Percentiles rank a stretch among this genome's conserved stretches.
Evolutionary conservation across 176 grass and related monocot species (phyloP).

Genomic region (Bothriochloa decipiens): DNA sequence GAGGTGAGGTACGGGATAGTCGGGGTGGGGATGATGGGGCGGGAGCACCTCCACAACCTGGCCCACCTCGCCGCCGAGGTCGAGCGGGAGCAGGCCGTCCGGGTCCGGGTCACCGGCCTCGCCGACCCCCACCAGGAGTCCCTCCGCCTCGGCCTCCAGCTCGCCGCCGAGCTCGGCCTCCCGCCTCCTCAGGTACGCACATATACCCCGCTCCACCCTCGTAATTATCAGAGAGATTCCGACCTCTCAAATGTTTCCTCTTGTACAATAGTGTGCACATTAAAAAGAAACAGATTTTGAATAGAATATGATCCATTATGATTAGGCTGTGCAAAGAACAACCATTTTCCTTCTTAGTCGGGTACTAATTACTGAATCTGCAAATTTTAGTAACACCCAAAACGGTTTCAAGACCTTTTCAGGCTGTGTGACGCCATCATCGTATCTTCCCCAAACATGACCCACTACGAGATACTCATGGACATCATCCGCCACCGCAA

Average conservation of each 20-base stretch:
- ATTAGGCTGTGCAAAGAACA: neutral
- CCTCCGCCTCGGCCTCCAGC: slow-evolving; percentile 58
- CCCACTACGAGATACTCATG: slow-evolving; percentile 85
- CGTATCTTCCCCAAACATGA: slow-evolving; percentile 94
- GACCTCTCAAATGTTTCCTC: neutral
- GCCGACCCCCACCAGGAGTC: slow-evolving; percentile 82
- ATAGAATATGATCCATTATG: neutral
- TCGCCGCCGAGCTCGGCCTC: slow-evolving; percentile 60
- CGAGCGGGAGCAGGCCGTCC: slow-evolving; percentile 33
- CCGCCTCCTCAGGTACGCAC: slow-evolving; percentile 57
- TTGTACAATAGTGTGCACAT: neutral
- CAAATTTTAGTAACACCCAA: slow-evolving; percentile 10
- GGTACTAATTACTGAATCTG: neutral
- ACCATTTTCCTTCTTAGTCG: neutral
- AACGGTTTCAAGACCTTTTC: slow-evolving; percentile 70
- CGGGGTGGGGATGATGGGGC: slow-evolving; percentile 92
- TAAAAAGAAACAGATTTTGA: neutral
- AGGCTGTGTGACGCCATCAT: slow-evolving; percentile 79
- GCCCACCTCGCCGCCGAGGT: slow-evolving; percentile 63
- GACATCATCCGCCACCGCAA: slow-evolving; percentile 62
- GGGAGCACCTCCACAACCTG: slow-evolving; percentile 90
- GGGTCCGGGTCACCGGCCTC: slow-evolving; percentile 57
- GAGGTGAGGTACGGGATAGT: slow-evolving; percentile 85
- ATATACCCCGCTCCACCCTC: neutral
- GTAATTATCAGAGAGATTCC: neutral